phyloP scores from a whole-genome alignment of 345 rosid species.

The Salix brachista region DNA sequence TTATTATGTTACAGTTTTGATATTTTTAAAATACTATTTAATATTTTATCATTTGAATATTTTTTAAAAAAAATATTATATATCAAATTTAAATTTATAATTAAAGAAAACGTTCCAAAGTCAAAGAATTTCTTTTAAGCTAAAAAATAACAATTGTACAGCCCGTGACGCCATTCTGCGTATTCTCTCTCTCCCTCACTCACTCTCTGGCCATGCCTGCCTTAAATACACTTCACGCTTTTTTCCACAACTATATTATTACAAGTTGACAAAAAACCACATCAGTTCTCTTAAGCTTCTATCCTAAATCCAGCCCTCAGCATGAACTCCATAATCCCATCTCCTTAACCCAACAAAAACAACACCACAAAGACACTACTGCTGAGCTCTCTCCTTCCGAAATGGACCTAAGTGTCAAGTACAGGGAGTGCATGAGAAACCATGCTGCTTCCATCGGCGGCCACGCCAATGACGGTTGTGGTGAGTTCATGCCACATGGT shows the following conservation, averaged over 20 bases:
- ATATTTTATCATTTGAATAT: no score
- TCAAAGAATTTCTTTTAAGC: no score
- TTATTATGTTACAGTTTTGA: no score
- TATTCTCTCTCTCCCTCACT: not conserved
- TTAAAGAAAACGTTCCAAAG: no score
- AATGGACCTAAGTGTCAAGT: conserved; percentile 19
- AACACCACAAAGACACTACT: not conserved
- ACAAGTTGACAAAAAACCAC: not conserved
- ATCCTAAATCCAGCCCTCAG: not conserved
- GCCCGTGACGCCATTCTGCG: not conserved
- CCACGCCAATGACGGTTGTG: conserved; percentile 53
- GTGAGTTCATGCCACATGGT: conserved; percentile 47
- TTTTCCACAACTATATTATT: not conserved
- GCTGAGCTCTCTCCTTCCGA: not conserved
- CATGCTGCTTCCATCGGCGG: conserved; percentile 54
- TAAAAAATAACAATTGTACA: not conserved
- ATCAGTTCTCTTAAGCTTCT: not conserved
- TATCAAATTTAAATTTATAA: no score
- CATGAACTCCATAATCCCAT: not conserved
- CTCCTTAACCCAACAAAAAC: not conserved
- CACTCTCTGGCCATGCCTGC: not conserved
- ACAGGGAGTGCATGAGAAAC: conserved; percentile 31
- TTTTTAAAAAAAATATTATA: no score
- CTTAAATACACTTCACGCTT: conserved; percentile 2
- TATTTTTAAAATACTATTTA: no score